These are phyloP conservation scores for Actinomortierella ambigua DNA, from an alignment of 371 early-diverging fungal species.

Conservation along the genomic window DNA sequence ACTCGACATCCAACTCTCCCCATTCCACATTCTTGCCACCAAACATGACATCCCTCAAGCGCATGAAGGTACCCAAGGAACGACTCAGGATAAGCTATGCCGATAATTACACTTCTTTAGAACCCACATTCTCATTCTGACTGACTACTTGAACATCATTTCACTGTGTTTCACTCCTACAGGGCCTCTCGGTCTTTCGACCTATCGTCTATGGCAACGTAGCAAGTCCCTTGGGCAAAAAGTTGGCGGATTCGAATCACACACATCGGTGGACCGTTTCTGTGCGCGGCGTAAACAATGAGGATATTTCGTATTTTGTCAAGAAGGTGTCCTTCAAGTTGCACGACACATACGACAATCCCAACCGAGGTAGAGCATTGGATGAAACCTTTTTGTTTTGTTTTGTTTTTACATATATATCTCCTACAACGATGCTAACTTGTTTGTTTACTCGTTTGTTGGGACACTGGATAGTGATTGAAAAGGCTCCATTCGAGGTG, in stretches of 20 bases:
- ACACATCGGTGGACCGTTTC: slow-evolving; percentile 89
- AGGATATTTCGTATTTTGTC: slow-evolving; percentile 85
- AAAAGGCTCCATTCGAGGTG: slow-evolving; percentile 91
- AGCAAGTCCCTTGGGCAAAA: slow-evolving; percentile 70
- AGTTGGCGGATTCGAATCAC: slow-evolving; percentile 71
- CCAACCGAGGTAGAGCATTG: slow-evolving; percentile 65
- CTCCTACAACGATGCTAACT: not conserved
- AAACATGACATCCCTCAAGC: slow-evolving; percentile 34
- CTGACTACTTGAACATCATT: not conserved
- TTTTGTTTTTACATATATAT: not conserved
- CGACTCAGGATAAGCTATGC: not conserved
- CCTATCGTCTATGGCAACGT: slow-evolving; percentile 82
- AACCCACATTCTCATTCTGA: not conserved
- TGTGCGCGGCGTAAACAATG: slow-evolving; percentile 84
- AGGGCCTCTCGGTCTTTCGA: slow-evolving; percentile 72
- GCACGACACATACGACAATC: slow-evolving; percentile 95
- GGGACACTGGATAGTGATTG: slow-evolving; percentile 57
- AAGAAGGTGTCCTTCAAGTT: slow-evolving; percentile 93
- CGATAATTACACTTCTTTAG: not conserved
- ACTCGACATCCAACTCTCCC: no score
- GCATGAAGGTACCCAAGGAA: slow-evolving; percentile 35
- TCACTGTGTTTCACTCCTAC: not conserved
- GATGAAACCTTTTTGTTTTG: not conserved
- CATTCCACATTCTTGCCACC: no score
- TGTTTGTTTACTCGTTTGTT: not conserved